Evolutionary conservation across 75 land plant genomes (phyloP).

Genomic region (Sequoia sempervirens): DNA sequence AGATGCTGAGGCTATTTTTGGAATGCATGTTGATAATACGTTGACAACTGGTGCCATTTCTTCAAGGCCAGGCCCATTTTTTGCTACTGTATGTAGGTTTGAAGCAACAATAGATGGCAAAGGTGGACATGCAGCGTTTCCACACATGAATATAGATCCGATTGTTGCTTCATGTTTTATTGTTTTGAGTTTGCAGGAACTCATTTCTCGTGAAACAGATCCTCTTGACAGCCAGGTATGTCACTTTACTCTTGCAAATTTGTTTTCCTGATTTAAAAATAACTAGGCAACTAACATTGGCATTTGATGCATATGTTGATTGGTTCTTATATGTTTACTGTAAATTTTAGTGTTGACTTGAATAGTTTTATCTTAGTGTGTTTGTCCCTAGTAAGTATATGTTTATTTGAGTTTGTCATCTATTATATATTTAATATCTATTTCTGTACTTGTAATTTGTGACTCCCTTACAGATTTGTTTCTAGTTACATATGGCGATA

Average conservation of each 20-base stretch:
- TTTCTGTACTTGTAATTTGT: background rate
- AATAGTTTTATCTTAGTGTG: background rate
- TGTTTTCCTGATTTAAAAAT: background rate
- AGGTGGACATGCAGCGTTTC: constrained; percentile 66
- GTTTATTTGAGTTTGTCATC: background rate
- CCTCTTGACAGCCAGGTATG: constrained; percentile 50
- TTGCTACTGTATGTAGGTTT: constrained; percentile 50
- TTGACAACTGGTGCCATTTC: constrained; percentile 40
- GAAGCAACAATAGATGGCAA: constrained; percentile 38
- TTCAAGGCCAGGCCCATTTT: constrained; percentile 43
- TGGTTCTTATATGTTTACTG: background rate
- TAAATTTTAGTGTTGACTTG: background rate
- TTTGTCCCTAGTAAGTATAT: background rate
- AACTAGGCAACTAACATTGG: background rate
- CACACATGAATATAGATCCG: constrained; percentile 53
- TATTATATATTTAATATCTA: background rate
- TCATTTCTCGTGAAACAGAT: constrained; percentile 70
- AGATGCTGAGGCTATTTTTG: constrained; percentile 57
- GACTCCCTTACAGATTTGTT: no score
- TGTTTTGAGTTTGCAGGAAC: constrained; percentile 59
- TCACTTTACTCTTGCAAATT: background rate
- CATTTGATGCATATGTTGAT: background rate
- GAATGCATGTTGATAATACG: constrained; percentile 47
- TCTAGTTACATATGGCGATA: background rate
- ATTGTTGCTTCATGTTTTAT: constrained; percentile 50